Evolutionary conservation across 495 filamentous ascomycete species (phyloP).

Genomic region (Haplographium delicatum): DNA sequence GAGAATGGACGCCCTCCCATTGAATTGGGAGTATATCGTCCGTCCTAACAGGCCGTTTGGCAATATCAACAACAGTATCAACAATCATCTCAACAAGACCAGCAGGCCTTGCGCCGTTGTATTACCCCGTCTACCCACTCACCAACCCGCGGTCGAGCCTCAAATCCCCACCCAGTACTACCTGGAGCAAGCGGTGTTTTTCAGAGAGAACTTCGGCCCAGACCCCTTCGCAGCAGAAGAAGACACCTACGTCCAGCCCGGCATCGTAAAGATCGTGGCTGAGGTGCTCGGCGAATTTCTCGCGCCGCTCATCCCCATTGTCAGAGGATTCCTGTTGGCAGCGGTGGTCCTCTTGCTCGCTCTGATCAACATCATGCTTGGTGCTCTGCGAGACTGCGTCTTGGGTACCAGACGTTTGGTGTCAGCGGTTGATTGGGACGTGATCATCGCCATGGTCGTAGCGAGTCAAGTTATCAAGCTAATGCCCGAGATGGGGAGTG

Average conservation of each 20-base stretch:
- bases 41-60: constrained; percentile 11
- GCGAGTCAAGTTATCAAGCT: constrained; percentile 10
- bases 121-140: neutral
- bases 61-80: neutral
- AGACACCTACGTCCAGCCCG: neutral
- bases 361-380: neutral
- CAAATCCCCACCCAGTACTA: constrained; percentile 9
- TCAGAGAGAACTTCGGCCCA: neutral
- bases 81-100: neutral
- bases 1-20: neutral
- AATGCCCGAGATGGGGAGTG: constrained; percentile 1
- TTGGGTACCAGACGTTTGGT: neutral
- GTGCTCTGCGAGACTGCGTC: too few species aligned
- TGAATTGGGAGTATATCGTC: neutral
- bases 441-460: neutral
- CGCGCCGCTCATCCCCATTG: too few species aligned
- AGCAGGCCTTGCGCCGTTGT: neutral
- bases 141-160: neutral
- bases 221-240: neutral
- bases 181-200: constrained; percentile 5
- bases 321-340: too few species aligned
- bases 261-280: neutral
- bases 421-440: neutral
- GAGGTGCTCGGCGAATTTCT: neutral
- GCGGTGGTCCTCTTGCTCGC: neutral